Percentiles rank a stretch among this genome's conserved stretches.
Evolutionary conservation across 1,139 yeast genomes (phyloP).

Genomic region (Saccharomyces hybrid): DNA sequence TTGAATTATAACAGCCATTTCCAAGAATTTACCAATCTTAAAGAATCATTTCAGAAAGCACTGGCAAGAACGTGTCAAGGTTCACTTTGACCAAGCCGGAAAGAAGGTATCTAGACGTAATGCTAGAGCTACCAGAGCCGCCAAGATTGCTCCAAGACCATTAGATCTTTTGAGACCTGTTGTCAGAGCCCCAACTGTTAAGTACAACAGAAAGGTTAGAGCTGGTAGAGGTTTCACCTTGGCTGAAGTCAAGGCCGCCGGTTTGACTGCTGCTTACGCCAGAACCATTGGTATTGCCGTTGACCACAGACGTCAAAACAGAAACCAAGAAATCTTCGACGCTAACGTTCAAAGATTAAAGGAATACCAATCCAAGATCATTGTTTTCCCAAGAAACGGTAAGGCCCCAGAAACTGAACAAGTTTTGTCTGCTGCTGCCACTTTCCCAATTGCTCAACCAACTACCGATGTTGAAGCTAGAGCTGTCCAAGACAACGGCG

Average conservation of each 20-base stretch:
- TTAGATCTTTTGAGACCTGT: conserved; percentile 93
- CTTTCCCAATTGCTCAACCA: conserved; percentile 89
- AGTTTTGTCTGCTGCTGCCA: conserved; percentile 61
- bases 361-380: conserved; percentile 94
- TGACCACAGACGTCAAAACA: conserved; percentile 99
- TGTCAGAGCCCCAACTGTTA: conserved; percentile 97
- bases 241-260: conserved; percentile 98
- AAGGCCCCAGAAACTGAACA: conserved; percentile 74
- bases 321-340: conserved; percentile 91
- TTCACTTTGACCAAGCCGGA: conserved; percentile 64
- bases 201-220: conserved; percentile 99
- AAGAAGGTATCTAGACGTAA: conserved; percentile 95
- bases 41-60: conserved; percentile 97
- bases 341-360: conserved; percentile 92
- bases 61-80: conserved; percentile 99
- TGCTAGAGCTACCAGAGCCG: conserved; percentile 91
- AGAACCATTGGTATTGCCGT: conserved; percentile 98
- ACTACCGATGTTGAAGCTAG: conserved; percentile 70
- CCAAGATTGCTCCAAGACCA: conserved; percentile 95
- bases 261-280: conserved; percentile 91
- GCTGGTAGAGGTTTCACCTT: conserved; percentile 99
- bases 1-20: conserved; percentile 59
- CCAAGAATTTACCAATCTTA: conserved; percentile 95
- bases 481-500: conserved; percentile 81
- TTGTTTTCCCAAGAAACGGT: conserved; percentile 89